Base-by-base conservation (phyloP, 108 stramenopile genomes). In the Bacterosira constricta region DNA sequence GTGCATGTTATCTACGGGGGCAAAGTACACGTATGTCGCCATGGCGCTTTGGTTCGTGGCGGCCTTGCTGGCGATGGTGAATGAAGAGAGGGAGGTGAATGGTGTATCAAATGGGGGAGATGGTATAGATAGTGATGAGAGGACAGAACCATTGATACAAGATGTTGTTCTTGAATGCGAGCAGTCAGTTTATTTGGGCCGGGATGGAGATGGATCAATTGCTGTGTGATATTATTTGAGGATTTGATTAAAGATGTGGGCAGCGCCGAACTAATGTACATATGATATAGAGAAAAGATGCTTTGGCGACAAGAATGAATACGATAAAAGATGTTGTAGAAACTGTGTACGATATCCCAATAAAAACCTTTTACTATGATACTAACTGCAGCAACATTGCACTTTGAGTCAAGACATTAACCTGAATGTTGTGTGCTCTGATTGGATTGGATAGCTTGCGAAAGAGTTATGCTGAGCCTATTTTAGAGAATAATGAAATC, bases 1-100 rank as follows among this genome's bases (percentile, higher is more conserved):
- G 1, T 62, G 61, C 21, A 42, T 46, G 26, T 30, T 62, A 36
- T 62, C 61, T 11, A 46, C 44, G 6, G 61, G 61, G 10, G 61
- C 61, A 9, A 45, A 46, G 3, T 62, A 45, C 61, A 46, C 61
- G 2, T 62, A 62, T 30, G 61, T 45, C 1, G 21, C 61, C 9
- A 62, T 62, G 25, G 9, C 10, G 11, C 31, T 44, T 35, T 62
- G 61, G 61, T 62, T 62, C 15, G 12, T 62, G 26, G 61, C 61
- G 29, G 61, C 44, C 26, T 27, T 13, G 44, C 7, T 46, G 44
- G 30, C 46, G 20, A 59, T 39, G 4, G 5, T 41, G 17, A 29
- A 46, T 46, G 17, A 13, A 20, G 42, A 45, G 1, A 31, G 30
- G 6, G 21, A 45, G 27, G 9, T 29, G 36, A 13, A 12, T 21